Evolutionary conservation across 2,329 filamentous ascomycete species (phyloP).

Genomic region (Falciphora oryzae): DNA sequence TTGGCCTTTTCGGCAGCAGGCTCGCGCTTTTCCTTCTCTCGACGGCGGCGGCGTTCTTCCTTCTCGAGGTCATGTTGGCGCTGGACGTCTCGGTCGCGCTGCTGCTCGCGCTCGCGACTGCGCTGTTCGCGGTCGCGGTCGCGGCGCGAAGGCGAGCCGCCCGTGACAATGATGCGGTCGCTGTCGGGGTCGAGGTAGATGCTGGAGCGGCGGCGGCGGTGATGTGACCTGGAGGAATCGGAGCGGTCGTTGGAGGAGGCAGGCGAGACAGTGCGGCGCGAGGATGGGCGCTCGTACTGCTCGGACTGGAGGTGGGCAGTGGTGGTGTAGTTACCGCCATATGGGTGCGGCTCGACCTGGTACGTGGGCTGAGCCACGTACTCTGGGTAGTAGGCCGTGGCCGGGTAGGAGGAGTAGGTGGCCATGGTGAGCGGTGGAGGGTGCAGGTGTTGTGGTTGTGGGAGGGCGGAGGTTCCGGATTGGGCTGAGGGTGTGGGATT

Average conservation of each 20-base stretch:
- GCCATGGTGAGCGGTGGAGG: background rate
- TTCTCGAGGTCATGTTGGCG: conserved; percentile 14
- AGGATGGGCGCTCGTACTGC: conserved; percentile 7
- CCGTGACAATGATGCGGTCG: conserved; percentile 15
- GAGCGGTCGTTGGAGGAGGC: conserved; percentile 11
- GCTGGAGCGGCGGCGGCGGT: conserved; percentile 17
- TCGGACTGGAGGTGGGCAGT: conserved; percentile 1
- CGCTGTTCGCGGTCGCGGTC: conserved; percentile 14
- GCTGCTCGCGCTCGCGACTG: conserved; percentile 7
- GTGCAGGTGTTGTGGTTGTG: background rate
- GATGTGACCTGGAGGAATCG: conserved; percentile 13
- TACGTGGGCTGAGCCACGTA: conserved; percentile 5
- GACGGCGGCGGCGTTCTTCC: conserved; percentile 8
- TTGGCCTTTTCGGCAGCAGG: conserved; percentile 4
- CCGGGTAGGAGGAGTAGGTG: conserved; percentile 4
- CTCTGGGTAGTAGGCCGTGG: conserved; percentile 5
- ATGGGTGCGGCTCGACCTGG: conserved; percentile 5
- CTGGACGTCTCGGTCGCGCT: conserved; percentile 8
- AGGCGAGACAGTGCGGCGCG: conserved; percentile 12
- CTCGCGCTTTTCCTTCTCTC: background rate
- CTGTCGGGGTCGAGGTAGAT: conserved; percentile 18
- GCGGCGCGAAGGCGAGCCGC: conserved; percentile 8
- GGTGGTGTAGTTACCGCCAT: conserved; percentile 4
- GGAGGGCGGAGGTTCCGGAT: no score
- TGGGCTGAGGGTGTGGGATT: no score